A percentile compares a stretch with the other conserved stretches of the same genome.
Evolutionary conservation across 108 stramenopile genomes (phyloP).

Genomic region (Mediolabrus comicus): DNA sequence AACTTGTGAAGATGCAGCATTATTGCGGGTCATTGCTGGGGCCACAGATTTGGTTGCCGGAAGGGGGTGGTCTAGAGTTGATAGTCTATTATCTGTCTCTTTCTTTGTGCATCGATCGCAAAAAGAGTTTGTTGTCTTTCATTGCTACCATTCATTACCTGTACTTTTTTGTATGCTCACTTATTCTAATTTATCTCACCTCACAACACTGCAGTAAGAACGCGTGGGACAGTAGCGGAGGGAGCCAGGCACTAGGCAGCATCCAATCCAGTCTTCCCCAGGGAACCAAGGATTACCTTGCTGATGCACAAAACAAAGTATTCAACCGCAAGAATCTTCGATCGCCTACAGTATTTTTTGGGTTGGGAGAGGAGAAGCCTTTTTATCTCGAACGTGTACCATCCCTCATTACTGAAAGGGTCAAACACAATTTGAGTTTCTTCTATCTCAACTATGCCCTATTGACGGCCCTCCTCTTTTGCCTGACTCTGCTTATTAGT

Average conservation of each 20-base stretch:
- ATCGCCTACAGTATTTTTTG: conserved; percentile 72
- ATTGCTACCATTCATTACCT: no score
- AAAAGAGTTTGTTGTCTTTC: background rate
- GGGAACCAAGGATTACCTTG: conserved; percentile 70
- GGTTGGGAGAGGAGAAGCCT: conserved; percentile 81
- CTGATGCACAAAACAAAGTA: conserved; percentile 54
- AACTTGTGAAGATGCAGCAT: no score
- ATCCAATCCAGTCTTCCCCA: conserved; percentile 71
- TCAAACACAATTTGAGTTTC: conserved; percentile 83
- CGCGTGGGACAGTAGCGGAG: conserved; percentile 79
- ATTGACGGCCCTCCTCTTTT: conserved; percentile 64
- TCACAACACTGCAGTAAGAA: conserved; percentile 54
- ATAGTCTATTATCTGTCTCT: background rate
- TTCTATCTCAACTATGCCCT: conserved; percentile 87
- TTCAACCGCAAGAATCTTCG: conserved; percentile 75
- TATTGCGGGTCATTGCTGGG: background rate
- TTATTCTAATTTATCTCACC: background rate
- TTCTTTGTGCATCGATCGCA: no score
- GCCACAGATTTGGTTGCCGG: no score
- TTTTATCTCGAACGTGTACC: conserved; percentile 84
- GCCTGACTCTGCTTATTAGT: conserved; percentile 70
- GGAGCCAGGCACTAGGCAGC: conserved; percentile 56
- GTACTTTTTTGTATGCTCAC: no score
- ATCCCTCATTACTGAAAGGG: conserved; percentile 62
- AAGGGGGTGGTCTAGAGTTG: no score